Percentiles rank a stretch among this genome's conserved stretches.
Evolutionary conservation across 2,329 filamentous ascomycete species (phyloP).

Genomic region (Kalmusia sp.): DNA sequence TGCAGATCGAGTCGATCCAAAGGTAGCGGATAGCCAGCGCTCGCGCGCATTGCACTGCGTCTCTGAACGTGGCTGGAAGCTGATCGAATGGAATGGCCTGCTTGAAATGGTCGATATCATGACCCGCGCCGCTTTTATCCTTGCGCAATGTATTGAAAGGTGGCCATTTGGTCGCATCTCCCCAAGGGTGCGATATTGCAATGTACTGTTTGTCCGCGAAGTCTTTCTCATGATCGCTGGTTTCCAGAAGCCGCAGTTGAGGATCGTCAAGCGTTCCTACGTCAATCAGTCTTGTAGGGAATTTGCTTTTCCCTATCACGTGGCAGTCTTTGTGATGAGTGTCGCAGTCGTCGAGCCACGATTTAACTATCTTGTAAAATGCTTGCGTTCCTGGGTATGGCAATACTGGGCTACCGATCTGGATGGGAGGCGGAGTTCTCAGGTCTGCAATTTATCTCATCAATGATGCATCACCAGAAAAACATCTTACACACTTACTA

Average conservation of each 20-base stretch:
- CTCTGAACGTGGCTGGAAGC: constrained; percentile 25
- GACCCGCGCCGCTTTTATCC: too few species aligned
- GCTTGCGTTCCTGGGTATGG: neutral
- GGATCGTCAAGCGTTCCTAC: neutral
- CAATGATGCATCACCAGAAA: too few species aligned
- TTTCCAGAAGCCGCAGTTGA: neutral
- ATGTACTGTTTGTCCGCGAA: neutral
- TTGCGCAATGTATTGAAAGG: neutral
- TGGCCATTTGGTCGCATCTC: neutral
- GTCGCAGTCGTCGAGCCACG: neutral
- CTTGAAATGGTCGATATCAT: too few species aligned
- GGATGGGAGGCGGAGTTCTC: neutral
- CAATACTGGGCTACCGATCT: neutral
- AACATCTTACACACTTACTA: too few species aligned
- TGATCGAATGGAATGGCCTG: neutral
- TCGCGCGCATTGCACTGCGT: constrained; percentile 25
- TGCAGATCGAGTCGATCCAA: constrained; percentile 39
- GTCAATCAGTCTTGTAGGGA: neutral
- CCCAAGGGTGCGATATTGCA: neutral
- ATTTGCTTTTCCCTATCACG: neutral
- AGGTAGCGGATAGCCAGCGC: constrained; percentile 24
- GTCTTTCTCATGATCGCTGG: neutral
- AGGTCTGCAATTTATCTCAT: too few species aligned
- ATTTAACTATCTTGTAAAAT: neutral
- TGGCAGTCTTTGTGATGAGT: neutral